phyloP scores from a whole-genome alignment of 2,329 filamentous ascomycete species.

The Cordyceps militaris region DNA sequence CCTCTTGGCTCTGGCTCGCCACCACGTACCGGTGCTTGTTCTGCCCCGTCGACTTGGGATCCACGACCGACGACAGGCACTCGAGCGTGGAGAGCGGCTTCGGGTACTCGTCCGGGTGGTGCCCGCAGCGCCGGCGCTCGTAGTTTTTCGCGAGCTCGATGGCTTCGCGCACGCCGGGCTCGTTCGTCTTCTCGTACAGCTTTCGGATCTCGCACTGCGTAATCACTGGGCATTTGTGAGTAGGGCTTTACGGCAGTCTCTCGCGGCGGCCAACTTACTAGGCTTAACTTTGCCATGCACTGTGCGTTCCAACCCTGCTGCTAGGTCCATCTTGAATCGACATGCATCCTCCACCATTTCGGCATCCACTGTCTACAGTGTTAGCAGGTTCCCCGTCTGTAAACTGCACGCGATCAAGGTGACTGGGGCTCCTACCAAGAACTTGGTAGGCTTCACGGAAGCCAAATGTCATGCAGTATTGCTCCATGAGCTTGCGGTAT shows the following conservation, averaged over 20 bases:
- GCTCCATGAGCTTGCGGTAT: conserved; percentile 80
- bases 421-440: conserved; percentile 44
- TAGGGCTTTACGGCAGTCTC: neutral
- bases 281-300: conserved; percentile 81
- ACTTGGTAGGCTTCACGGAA: conserved; percentile 95
- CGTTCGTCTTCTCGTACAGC: conserved; percentile 57
- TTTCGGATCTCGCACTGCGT: conserved; percentile 76
- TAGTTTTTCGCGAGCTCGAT: conserved; percentile 69
- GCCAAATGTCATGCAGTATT: conserved; percentile 78
- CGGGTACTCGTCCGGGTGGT: conserved; percentile 64
- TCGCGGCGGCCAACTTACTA: conserved; percentile 42
- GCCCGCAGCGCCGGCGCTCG: conserved; percentile 71
- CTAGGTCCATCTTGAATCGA: conserved; percentile 84
- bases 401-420: neutral
- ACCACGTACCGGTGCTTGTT: conserved; percentile 79
- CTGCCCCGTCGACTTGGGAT: conserved; percentile 61
- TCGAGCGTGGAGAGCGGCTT: conserved; percentile 62
- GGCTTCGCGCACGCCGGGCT: conserved; percentile 47
- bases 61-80: conserved; percentile 69
- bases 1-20: conserved; percentile 61
- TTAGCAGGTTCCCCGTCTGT: conserved; percentile 17
- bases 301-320: conserved; percentile 69
- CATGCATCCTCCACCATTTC: conserved; percentile 76
- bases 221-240: conserved; percentile 49
- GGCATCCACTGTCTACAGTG: conserved; percentile 57